phyloP scores from a whole-genome alignment of 225 moss, liverwort and hornwort genomes.

The Asterella californica region DNA sequence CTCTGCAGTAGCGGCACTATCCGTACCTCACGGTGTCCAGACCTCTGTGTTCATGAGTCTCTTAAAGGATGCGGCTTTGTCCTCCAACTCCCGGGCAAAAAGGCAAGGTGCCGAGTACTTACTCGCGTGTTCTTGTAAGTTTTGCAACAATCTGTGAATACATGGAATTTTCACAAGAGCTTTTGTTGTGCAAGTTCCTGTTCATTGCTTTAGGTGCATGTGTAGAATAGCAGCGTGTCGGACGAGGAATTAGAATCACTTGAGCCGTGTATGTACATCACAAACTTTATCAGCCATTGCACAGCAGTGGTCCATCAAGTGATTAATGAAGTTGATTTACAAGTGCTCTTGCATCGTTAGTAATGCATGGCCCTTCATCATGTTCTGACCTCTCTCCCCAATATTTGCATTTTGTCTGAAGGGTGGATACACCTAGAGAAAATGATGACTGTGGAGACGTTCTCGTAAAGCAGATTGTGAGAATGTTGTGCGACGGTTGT shows the following conservation, averaged over 20 bases:
- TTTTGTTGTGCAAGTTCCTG: neutral
- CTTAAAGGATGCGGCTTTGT: slow-evolving; percentile 21
- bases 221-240: neutral
- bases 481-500: slow-evolving; percentile 58
- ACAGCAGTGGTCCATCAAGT: neutral
- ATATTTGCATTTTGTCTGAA: slow-evolving; percentile 1
- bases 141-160: slow-evolving; percentile 10
- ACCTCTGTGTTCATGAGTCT: slow-evolving; percentile 54
- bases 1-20: slow-evolving; percentile 45
- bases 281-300: neutral
- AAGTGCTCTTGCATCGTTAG: neutral
- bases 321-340: neutral
- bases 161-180: neutral
- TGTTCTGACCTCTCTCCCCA: slow-evolving; percentile 6
- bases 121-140: slow-evolving; percentile 22
- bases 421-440: neutral
- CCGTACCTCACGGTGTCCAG: slow-evolving; percentile 43
- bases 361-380: neutral
- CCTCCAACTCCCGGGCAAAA: slow-evolving; percentile 40
- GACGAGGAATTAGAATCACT: neutral
- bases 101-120: slow-evolving; percentile 41
- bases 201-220: neutral
- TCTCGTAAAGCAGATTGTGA: slow-evolving; percentile 56
- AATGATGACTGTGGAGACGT: slow-evolving; percentile 16
- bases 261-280: neutral